Conservation (phyloP, 371 early-diverging fungal genomes). For the Saksenaea oblongispora region DNA sequence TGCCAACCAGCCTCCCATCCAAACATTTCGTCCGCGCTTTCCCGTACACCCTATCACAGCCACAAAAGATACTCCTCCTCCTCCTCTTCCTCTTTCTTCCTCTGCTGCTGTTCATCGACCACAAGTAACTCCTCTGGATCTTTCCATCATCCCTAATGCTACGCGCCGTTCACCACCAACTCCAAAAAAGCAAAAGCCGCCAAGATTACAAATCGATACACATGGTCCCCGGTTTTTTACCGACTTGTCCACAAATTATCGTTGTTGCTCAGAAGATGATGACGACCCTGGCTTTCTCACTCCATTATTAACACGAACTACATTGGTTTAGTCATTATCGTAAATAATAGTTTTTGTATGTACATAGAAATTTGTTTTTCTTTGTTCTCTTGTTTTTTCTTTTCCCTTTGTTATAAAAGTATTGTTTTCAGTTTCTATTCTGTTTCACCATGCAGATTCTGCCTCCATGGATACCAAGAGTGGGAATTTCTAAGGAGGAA, state of each 20-base stretch:
- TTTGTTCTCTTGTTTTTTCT: conserved; percentile 2
- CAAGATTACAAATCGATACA: conserved; percentile 16
- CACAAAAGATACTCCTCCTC: neutral
- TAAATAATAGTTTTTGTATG: neutral
- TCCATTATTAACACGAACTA: neutral
- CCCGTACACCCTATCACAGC: neutral
- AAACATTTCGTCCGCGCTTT: neutral
- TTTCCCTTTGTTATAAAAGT: conserved; percentile 4
- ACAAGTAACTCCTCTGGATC: neutral
- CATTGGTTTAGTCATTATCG: neutral
- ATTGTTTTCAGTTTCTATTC: neutral
- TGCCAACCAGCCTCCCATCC: neutral
- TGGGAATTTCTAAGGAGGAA: neutral
- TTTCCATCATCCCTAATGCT: conserved; percentile 2
- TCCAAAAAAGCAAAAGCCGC: neutral
- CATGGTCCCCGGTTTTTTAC: conserved; percentile 21
- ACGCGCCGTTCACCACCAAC: neutral
- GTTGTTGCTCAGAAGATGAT: conserved; percentile 6
- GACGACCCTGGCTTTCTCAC: neutral
- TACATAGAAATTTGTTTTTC: conserved; percentile 4
- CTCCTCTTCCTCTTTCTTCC: too few species aligned
- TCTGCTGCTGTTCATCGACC: neutral
- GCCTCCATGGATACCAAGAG: conserved; percentile 5
- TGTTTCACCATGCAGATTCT: conserved; percentile 24
- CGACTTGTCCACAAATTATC: conserved; percentile 19